Evolutionary conservation across 1,139 yeast genomes (phyloP).

Genomic region (Debaryomyces psychrophilus): DNA sequence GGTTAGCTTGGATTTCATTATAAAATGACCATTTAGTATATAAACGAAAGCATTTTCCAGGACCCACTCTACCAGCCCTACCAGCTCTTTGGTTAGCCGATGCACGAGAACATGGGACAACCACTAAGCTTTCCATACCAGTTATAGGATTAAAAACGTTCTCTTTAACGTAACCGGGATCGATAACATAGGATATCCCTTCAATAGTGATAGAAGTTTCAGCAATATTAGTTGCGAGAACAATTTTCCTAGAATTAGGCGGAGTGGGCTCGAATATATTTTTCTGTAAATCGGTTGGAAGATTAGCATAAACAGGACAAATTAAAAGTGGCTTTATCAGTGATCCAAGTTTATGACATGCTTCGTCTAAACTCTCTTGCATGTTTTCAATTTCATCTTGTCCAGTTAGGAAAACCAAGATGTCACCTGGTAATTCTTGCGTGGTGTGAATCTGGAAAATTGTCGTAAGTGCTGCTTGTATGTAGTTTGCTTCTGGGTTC

Average conservation of each 20-base stretch:
- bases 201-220: slow-evolving; percentile 96
- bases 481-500: slow-evolving; percentile 86
- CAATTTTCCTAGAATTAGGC: slow-evolving; percentile 75
- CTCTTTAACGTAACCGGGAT: slow-evolving; percentile 91
- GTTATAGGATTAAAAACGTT: slow-evolving; percentile 79
- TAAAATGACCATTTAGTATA: slow-evolving; percentile 86
- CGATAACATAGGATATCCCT: slow-evolving; percentile 86
- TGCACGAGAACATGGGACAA: slow-evolving; percentile 87
- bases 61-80: slow-evolving; percentile 95
- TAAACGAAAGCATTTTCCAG: slow-evolving; percentile 90
- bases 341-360: slow-evolving; percentile 63
- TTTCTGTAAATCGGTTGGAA: slow-evolving; percentile 83
- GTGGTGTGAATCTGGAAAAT: slow-evolving; percentile 79
- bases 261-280: slow-evolving; percentile 90
- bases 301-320: slow-evolving; percentile 89
- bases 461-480: slow-evolving; percentile 87
- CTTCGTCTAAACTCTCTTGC: slow-evolving; percentile 71
- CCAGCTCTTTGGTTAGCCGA: slow-evolving; percentile 97
- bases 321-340: slow-evolving; percentile 66
- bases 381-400: slow-evolving; percentile 82
- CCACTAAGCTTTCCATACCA: slow-evolving; percentile 88
- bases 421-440: slow-evolving; percentile 69
- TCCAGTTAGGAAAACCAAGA: slow-evolving; percentile 70
- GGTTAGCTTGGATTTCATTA: slow-evolving; percentile 74
- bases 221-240: slow-evolving; percentile 93